Evolutionary conservation across 768 basidiomycete genomes (phyloP).

Genomic region (Rhizopogon vulgaris): DNA sequence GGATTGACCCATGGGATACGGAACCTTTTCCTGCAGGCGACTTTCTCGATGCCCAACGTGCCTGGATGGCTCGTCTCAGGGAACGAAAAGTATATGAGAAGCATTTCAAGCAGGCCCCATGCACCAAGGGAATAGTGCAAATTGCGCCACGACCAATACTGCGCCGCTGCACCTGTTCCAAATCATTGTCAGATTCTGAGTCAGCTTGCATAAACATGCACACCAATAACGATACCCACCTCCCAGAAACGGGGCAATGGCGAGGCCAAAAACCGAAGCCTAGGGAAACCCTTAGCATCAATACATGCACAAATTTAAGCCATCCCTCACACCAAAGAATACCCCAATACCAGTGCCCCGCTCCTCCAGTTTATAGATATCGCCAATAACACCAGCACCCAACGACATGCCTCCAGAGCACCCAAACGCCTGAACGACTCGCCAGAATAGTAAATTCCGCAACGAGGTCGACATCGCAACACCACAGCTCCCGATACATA

Average conservation of each 20-base stretch:
- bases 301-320: not conserved
- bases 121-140: slow-evolving; percentile 41
- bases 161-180: slow-evolving; percentile 34
- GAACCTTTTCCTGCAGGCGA: slow-evolving; percentile 3
- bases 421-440: slow-evolving; percentile 58
- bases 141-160: slow-evolving; percentile 54
- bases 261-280: slow-evolving; percentile 43
- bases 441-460: slow-evolving; percentile 45
- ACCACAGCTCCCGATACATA: slow-evolving; percentile 50
- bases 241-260: slow-evolving; percentile 50
- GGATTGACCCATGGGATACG: slow-evolving; percentile 24
- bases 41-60: slow-evolving; percentile 22
- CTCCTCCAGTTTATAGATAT: slow-evolving; percentile 55
- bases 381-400: slow-evolving; percentile 52
- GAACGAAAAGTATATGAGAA: slow-evolving; percentile 17
- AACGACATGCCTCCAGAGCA: slow-evolving; percentile 45
- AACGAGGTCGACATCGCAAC: slow-evolving; percentile 42
- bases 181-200: no score
- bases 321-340: slow-evolving; percentile 38
- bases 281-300: not conserved
- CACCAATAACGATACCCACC: slow-evolving; percentile 19
- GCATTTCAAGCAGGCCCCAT: slow-evolving; percentile 29
- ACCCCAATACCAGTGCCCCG: slow-evolving; percentile 44
- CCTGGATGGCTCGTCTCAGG: slow-evolving; percentile 32
- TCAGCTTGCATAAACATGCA: no score